Evolutionary conservation across 768 basidiomycete species (phyloP).

Genomic region (Leccinum sublutescens): DNA sequence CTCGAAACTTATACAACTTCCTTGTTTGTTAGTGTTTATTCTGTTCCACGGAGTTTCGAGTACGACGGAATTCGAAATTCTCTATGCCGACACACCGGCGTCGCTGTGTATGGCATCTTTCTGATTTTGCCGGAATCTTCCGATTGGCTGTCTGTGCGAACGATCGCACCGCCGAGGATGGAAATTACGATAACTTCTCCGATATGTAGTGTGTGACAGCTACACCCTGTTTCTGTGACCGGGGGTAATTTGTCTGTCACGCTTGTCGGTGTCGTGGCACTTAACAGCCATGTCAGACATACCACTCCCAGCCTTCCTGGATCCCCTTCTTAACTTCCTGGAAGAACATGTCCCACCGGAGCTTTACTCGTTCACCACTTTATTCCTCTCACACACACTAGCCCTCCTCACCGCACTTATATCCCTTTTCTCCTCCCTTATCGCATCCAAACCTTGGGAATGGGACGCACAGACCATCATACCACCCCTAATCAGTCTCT

Average conservation of each 20-base stretch:
- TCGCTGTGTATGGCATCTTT: slow-evolving; percentile 1
- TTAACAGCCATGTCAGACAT: slow-evolving; percentile 27
- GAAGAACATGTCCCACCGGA: slow-evolving; percentile 54
- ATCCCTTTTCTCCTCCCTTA: slow-evolving; percentile 46
- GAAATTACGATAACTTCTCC: slow-evolving; percentile 8
- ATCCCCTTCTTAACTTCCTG: slow-evolving; percentile 54
- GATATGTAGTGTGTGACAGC: slow-evolving; percentile 9
- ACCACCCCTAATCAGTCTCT: slow-evolving; percentile 70
- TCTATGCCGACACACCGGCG: slow-evolving; percentile 18
- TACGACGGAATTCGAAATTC: slow-evolving; percentile 16
- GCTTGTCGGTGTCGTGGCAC: slow-evolving; percentile 22
- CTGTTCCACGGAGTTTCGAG: slow-evolving; percentile 23
- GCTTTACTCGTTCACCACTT: slow-evolving; percentile 50
- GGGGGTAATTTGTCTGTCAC: slow-evolving; percentile 16
- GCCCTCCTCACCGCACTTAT: slow-evolving; percentile 49
- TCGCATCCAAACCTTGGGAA: slow-evolving; percentile 50
- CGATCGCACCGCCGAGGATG: slow-evolving; percentile 2
- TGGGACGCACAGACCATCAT: slow-evolving; percentile 69
- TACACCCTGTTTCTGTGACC: slow-evolving; percentile 15
- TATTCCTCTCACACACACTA: slow-evolving; percentile 51
- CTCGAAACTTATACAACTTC: slow-evolving; percentile 31
- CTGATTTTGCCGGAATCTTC: slow-evolving; percentile 19
- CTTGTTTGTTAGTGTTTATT: slow-evolving; percentile 29
- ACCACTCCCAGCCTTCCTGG: slow-evolving; percentile 48
- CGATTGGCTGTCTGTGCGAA: slow-evolving; percentile 26